Conservation (phyloP, 768 basidiomycete genomes). For the Tephrocybe sp. region DNA sequence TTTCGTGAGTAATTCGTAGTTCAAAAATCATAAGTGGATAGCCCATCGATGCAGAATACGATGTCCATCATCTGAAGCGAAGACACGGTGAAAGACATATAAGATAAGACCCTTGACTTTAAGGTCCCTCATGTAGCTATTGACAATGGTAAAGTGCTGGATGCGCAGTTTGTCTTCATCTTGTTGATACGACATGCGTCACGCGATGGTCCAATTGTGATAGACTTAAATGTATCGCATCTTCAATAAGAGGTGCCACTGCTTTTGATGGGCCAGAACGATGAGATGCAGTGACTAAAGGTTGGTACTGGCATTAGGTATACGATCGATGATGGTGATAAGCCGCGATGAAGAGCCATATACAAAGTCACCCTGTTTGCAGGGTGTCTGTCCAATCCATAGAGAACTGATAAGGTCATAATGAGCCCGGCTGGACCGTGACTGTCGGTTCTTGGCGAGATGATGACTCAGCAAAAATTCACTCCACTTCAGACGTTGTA, state of each 20-base stretch:
- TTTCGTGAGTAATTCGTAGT: background rate
- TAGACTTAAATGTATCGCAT: slow-evolving; percentile 27
- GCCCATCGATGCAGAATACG: background rate
- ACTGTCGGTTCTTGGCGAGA: too few species aligned
- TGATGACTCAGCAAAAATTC: slow-evolving; percentile 2
- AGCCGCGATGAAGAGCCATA: slow-evolving; percentile 32
- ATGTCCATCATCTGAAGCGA: slow-evolving; percentile 8
- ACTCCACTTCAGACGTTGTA: background rate
- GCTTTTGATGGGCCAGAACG: slow-evolving; percentile 29
- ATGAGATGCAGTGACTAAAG: slow-evolving; percentile 29
- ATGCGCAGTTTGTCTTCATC: slow-evolving; percentile 24
- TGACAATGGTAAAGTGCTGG: slow-evolving; percentile 29
- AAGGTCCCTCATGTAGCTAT: slow-evolving; percentile 34
- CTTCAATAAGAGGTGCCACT: slow-evolving; percentile 29
- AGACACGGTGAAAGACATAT: slow-evolving; percentile 28
- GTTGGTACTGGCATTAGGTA: slow-evolving; percentile 27
- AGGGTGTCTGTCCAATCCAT: slow-evolving; percentile 29
- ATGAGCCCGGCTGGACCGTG: slow-evolving; percentile 11
- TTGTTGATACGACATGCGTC: slow-evolving; percentile 28
- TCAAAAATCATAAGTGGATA: background rate
- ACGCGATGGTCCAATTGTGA: slow-evolving; percentile 35
- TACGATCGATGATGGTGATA: slow-evolving; percentile 28
- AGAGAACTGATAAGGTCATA: slow-evolving; percentile 25
- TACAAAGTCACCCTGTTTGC: slow-evolving; percentile 22
- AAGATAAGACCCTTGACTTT: slow-evolving; percentile 31